These are phyloP conservation scores for Curvularia sp. DNA, from an alignment of 2,329 filamentous ascomycete species.

Conservation along the genomic window DNA sequence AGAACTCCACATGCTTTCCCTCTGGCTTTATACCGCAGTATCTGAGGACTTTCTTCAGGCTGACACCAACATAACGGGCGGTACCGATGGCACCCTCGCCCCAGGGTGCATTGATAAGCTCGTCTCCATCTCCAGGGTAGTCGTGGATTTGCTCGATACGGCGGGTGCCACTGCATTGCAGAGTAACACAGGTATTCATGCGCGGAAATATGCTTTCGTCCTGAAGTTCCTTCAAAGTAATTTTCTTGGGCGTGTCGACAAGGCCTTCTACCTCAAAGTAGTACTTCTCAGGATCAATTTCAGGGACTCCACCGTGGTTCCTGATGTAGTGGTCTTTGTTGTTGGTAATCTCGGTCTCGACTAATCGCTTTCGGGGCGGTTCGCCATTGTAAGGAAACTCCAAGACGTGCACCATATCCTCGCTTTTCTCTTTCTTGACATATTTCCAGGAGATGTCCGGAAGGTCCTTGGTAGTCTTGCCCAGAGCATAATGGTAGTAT, in stretches of 20 bases:
- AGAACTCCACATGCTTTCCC: slow-evolving; percentile 71
- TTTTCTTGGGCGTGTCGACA: slow-evolving; percentile 63
- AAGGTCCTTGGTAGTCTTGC: slow-evolving; percentile 50
- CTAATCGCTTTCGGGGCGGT: slow-evolving; percentile 59
- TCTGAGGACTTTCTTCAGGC: slow-evolving; percentile 74
- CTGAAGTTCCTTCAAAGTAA: slow-evolving; percentile 67
- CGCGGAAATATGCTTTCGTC: slow-evolving; percentile 68
- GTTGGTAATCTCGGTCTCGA: slow-evolving; percentile 65
- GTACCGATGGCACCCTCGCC: slow-evolving; percentile 70
- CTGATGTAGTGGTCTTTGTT: slow-evolving; percentile 72
- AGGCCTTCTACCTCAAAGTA: slow-evolving; percentile 66
- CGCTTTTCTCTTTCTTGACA: slow-evolving; percentile 54
- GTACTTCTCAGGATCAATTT: slow-evolving; percentile 65
- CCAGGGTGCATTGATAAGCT: slow-evolving; percentile 56
- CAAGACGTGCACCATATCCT: slow-evolving; percentile 58
- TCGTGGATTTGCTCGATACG: slow-evolving; percentile 72
- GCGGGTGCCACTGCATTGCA: slow-evolving; percentile 74
- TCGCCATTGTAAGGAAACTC: slow-evolving; percentile 60
- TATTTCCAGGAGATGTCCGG: slow-evolving; percentile 63
- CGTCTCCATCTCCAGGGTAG: slow-evolving; percentile 73
- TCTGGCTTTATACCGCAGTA: slow-evolving; percentile 65
- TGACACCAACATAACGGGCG: slow-evolving; percentile 68
- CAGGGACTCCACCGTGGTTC: slow-evolving; percentile 75
- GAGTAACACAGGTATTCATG: slow-evolving; percentile 64
- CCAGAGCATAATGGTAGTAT: slow-evolving; percentile 56